Evolutionary conservation across 352 stramenopile species (phyloP).

Genomic region (Pythium angustatum): DNA sequence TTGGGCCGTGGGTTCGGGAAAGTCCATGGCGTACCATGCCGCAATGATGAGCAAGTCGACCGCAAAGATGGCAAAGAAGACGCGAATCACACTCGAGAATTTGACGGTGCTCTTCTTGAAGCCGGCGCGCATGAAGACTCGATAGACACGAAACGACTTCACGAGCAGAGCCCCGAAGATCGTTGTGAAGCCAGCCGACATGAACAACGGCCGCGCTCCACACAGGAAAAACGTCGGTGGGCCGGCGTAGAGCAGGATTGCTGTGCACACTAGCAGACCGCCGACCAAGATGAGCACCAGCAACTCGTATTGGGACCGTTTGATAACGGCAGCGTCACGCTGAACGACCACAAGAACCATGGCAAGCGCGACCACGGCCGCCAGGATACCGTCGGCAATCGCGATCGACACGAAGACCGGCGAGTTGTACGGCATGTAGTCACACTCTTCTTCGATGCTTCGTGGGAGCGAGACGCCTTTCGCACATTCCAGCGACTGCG

Average conservation of each 20-base stretch:
- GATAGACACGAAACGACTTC: slow-evolving; percentile 45
- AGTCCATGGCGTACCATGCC: slow-evolving; percentile 32
- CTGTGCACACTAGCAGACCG: slow-evolving; percentile 31
- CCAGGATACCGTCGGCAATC: slow-evolving; percentile 7
- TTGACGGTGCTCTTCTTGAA: slow-evolving; percentile 34
- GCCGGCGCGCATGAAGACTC: slow-evolving; percentile 34
- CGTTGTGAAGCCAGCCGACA: slow-evolving; percentile 31
- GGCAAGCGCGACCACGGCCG: slow-evolving; percentile 24
- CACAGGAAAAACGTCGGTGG: slow-evolving; percentile 26
- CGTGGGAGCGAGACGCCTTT: slow-evolving; percentile 30
- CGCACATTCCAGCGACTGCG: slow-evolving; percentile 39
- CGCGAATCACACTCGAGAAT: slow-evolving; percentile 23
- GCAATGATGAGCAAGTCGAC: slow-evolving; percentile 35
- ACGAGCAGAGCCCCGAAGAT: slow-evolving; percentile 37
- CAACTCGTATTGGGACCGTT: slow-evolving; percentile 43
- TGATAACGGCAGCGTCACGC: slow-evolving; percentile 37
- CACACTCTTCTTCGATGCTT: slow-evolving; percentile 31
- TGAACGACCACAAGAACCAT: slow-evolving; percentile 33
- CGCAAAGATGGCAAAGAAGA: slow-evolving; percentile 20
- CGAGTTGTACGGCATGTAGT: slow-evolving; percentile 37
- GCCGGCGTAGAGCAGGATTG: slow-evolving; percentile 26
- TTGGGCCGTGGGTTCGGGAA: slow-evolving; percentile 22
- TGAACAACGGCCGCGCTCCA: slow-evolving; percentile 26
- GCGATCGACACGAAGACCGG: slow-evolving; percentile 7
- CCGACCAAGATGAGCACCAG: slow-evolving; percentile 33